phyloP scores from a whole-genome alignment of 108 stramenopile genomes.

The Nitzschia palea region DNA sequence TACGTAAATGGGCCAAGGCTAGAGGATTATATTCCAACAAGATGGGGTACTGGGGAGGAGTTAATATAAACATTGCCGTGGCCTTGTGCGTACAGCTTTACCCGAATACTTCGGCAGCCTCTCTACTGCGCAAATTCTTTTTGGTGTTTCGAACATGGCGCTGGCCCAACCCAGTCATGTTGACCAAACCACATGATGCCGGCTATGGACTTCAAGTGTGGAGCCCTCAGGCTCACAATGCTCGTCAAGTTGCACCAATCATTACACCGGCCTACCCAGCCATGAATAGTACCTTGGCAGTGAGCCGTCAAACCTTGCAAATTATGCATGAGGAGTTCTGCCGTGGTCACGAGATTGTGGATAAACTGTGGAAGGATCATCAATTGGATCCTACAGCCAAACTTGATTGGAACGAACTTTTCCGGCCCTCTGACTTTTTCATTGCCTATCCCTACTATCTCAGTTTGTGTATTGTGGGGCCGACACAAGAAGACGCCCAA shows the following conservation, averaged over 20 bases:
- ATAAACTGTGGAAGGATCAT: conserved; percentile 74
- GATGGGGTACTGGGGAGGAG: conserved; percentile 93
- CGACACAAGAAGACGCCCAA: conserved; percentile 85
- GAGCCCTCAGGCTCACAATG: conserved; percentile 50
- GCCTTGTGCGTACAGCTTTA: conserved; percentile 93
- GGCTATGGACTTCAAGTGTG: conserved; percentile 80
- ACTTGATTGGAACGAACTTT: conserved; percentile 79
- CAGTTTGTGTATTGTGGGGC: conserved; percentile 90
- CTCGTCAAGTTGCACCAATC: conserved; percentile 91
- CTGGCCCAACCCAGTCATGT: conserved; percentile 87
- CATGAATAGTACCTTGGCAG: conserved; percentile 95
- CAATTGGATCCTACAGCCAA: conserved; percentile 29
- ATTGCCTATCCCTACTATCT: conserved; percentile 93
- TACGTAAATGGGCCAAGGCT: conserved; percentile 94
- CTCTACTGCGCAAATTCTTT: conserved; percentile 88
- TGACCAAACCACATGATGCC: conserved; percentile 86
- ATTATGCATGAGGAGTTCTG: conserved; percentile 88
- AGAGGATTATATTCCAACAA: conserved; percentile 99
- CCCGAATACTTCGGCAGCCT: conserved; percentile 87
- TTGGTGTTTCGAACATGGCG: conserved; percentile 88
- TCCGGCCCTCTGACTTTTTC: conserved; percentile 96
- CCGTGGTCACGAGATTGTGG: conserved; percentile 72
- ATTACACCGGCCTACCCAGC: conserved; percentile 99
- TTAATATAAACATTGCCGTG: conserved; percentile 97
- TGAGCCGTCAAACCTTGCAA: conserved; percentile 82